Percentiles rank a stretch among this genome's conserved stretches.
Evolutionary conservation across 2,329 filamentous ascomycete genomes (phyloP).

Genomic region (Alternaria viburni): DNA sequence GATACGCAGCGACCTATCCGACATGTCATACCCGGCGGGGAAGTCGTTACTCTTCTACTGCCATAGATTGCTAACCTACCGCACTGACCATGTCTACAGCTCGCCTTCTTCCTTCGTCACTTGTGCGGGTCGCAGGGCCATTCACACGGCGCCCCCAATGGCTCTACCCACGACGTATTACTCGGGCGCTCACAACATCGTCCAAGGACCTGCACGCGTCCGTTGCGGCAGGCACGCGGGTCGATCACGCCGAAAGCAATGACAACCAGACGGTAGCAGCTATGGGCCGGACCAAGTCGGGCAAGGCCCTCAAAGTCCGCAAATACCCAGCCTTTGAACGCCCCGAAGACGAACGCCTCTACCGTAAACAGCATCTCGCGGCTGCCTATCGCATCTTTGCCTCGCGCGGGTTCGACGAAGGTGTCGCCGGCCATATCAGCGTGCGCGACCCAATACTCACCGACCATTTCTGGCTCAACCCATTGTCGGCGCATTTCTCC

Average conservation of each 20-base stretch:
- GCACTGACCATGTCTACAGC: slow-evolving; percentile 16
- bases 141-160: background rate
- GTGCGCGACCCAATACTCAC: slow-evolving; percentile 46
- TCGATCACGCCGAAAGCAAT: slow-evolving; percentile 44
- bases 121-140: background rate
- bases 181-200: slow-evolving; percentile 18
- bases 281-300: slow-evolving; percentile 55
- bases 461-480: slow-evolving; percentile 52
- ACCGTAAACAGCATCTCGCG: slow-evolving; percentile 55
- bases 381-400: slow-evolving; percentile 53
- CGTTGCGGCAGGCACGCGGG: slow-evolving; percentile 24
- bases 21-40: slow-evolving; percentile 6
- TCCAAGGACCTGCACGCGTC: slow-evolving; percentile 22
- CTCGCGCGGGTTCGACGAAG: slow-evolving; percentile 49
- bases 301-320: slow-evolving; percentile 55
- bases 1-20: background rate
- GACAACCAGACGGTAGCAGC: slow-evolving; percentile 54
- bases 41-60: background rate
- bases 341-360: slow-evolving; percentile 51
- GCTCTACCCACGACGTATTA: background rate
- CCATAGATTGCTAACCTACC: background rate
- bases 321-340: slow-evolving; percentile 51
- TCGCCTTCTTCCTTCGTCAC: background rate
- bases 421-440: slow-evolving; percentile 55
- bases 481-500: slow-evolving; percentile 54